A percentile compares a stretch with the other conserved stretches of the same genome.
Conservation (phyloP, 164 flowering plant species). For the Magnolia sinica region DNA sequence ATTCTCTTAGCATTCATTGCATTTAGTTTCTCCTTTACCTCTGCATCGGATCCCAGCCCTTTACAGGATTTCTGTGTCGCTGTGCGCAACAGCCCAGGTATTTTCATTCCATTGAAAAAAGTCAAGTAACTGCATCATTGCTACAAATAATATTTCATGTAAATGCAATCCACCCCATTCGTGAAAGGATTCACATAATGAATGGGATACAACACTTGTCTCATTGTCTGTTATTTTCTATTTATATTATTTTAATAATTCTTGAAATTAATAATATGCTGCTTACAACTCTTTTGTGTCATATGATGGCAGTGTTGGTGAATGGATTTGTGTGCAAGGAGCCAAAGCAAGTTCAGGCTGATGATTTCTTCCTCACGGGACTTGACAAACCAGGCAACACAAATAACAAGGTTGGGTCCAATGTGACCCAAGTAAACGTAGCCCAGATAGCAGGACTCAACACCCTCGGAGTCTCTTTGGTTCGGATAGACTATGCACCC, state of each 20-base stretch:
- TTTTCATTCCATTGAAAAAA: neutral
- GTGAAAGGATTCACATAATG: too few relatives aligned
- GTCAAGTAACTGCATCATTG: too few relatives aligned
- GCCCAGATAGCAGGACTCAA: constrained; percentile 18
- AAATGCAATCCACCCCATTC: too few relatives aligned
- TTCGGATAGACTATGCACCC: constrained; percentile 17
- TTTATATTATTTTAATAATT: too few relatives aligned
- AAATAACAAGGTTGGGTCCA: constrained; percentile 4
- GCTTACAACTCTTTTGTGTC: neutral
- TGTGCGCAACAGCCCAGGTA: too few relatives aligned
- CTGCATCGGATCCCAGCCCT: too few relatives aligned
- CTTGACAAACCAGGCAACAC: constrained; percentile 14
- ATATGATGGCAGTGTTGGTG: constrained; percentile 3
- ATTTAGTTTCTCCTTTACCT: too few relatives aligned
- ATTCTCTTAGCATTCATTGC: neutral
- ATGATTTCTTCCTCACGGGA: constrained; percentile 13
- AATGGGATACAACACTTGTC: too few relatives aligned
- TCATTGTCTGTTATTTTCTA: too few relatives aligned
- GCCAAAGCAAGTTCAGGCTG: constrained; percentile 5
- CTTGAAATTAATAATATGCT: too few relatives aligned
- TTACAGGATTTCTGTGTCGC: too few relatives aligned
- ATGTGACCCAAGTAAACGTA: constrained; percentile 12
- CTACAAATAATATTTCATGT: too few relatives aligned
- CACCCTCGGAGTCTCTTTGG: constrained; percentile 23
- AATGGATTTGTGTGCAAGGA: constrained; percentile 20